Conservation (phyloP, 768 basidiomycete genomes). For the Auricularia cornea region DNA sequence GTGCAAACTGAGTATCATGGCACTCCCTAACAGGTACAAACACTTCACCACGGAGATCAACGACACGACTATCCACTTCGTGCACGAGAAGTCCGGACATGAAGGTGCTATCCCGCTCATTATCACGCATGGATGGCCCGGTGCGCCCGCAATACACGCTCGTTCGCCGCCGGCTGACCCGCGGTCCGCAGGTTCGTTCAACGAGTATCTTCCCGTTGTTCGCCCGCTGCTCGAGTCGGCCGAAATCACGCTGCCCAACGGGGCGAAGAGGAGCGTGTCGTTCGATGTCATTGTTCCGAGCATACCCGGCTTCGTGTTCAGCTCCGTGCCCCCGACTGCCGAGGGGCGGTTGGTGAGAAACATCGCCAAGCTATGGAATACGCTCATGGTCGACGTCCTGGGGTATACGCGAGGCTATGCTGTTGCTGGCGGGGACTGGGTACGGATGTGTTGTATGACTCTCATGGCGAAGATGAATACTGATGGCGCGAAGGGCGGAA, state of each 20-base stretch:
- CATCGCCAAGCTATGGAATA: constrained; percentile 20
- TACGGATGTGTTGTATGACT: background rate
- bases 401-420: constrained; percentile 16
- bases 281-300: constrained; percentile 7
- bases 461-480: background rate
- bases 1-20: too few species aligned
- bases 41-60: too few species aligned
- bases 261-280: background rate
- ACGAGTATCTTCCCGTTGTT: constrained; percentile 4
- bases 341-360: constrained; percentile 3
- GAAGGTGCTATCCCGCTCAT: constrained; percentile 4
- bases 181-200: background rate
- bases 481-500: background rate
- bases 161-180: too few species aligned
- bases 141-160: too few species aligned
- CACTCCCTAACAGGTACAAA: too few species aligned
- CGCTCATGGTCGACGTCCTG: constrained; percentile 19
- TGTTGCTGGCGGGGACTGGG: background rate
- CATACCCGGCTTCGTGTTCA: constrained; percentile 16
- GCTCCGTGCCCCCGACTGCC: constrained; percentile 13
- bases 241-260: background rate
- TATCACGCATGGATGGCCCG: constrained; percentile 9
- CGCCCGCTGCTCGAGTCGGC: background rate
- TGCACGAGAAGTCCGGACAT: constrained; percentile 4
- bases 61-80: constrained; percentile 6